Base-by-base conservation (phyloP, 2,329 filamentous ascomycete species). In the Xylaria digitata region DNA sequence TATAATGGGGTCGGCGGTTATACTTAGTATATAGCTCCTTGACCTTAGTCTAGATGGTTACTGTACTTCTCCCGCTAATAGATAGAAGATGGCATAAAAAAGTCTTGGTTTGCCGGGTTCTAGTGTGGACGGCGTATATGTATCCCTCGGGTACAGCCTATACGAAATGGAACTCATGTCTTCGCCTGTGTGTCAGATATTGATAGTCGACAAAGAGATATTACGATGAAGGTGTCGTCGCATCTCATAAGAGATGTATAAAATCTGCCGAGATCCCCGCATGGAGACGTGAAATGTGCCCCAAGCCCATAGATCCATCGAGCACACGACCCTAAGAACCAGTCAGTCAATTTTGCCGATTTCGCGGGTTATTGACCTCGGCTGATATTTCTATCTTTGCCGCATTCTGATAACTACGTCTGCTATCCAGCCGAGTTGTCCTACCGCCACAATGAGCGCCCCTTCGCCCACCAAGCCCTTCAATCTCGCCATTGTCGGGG, bases 401-500 rank as follows among this genome's bases (percentile, higher is more conserved):
- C 37, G 21, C 19, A 26, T 19, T 45, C 40, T 42, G 19, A 6
- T 34, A 50, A 34, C 30, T 4, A 37, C 7, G 3, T 26, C 19
- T 11, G 30, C 49, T 30, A 42, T 23, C 30, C 17, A 37, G 30
- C 21, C 40, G 17, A 19, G 37, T 40, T 45, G 5, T 46, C 19
- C 19, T 6, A 21, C 23, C 2, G 13, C n/a, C 15, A 64, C 48
- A 23, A 69, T 66, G 66, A 55, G 19, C 46, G 21, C n/a, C 23
- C 11, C 66, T 9, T n/a, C 60, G 15, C 32, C 63, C 46, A 48
- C 32, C 30, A 68, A 75, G 53, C 71, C 71, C 45, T 75, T 79
- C 59, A 70, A 77, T 55, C 63, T 81, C 52, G 80, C 79, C 63
- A 77, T 81, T 40, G 72, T 81, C 23, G 84, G 73, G 73, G 82